phyloP scores from a whole-genome alignment of 805 yeast genomes.

The Teunomyces stri region DNA sequence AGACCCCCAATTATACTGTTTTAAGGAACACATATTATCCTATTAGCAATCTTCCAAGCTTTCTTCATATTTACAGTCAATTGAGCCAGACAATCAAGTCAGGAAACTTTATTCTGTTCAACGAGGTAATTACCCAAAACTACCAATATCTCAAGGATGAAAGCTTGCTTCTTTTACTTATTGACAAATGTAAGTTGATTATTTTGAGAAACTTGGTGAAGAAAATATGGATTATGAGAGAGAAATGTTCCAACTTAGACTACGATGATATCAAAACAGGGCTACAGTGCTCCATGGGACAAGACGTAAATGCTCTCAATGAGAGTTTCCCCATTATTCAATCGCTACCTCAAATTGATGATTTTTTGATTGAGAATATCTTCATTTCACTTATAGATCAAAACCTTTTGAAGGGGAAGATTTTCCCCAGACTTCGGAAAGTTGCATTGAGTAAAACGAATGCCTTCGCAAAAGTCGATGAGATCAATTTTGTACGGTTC shows the following conservation, averaged over 20 bases:
- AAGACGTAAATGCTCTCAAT: not conserved
- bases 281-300: conserved; percentile 14
- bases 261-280: conserved; percentile 27
- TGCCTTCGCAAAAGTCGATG: conserved; percentile 37
- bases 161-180: conserved; percentile 41
- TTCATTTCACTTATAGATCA: conserved; percentile 52
- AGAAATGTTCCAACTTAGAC: conserved; percentile 24
- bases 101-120: conserved; percentile 43
- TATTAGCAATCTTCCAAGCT: conserved; percentile 14
- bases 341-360: conserved; percentile 22
- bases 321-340: conserved; percentile 6
- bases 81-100: conserved; percentile 35
- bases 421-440: conserved; percentile 38
- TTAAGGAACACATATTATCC: conserved; percentile 14
- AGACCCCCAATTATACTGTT: conserved; percentile 37
- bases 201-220: conserved; percentile 45
- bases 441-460: conserved; percentile 42
- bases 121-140: conserved; percentile 24
- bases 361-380: conserved; percentile 47
- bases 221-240: conserved; percentile 27
- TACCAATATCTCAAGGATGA: conserved; percentile 36
- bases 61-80: conserved; percentile 32
- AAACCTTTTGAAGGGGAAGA: conserved; percentile 52
- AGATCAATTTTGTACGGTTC: conserved; percentile 17
- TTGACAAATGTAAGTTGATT: conserved; percentile 45